Evolutionary conservation across 164 flowering plant species (phyloP).

Genomic region (Aristolochia californica): DNA sequence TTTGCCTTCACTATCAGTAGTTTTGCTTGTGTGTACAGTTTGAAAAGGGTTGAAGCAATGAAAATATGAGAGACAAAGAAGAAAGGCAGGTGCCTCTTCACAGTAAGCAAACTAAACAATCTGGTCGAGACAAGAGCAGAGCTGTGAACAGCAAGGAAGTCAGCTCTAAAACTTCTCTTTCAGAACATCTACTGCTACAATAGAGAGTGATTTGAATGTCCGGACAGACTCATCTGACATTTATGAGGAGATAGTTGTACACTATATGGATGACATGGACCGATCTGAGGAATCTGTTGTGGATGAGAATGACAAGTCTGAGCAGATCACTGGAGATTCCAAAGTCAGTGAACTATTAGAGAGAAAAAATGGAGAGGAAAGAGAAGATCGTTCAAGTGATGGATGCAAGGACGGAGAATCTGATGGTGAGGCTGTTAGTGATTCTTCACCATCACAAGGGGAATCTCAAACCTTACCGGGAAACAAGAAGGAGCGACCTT

Average conservation of each 20-base stretch:
- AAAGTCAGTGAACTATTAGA: slow-evolving; percentile 21
- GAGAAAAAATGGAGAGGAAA: slow-evolving; percentile 24
- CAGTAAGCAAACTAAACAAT: slow-evolving; percentile 23
- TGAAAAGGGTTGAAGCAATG: slow-evolving; percentile 4
- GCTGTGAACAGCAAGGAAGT: slow-evolving; percentile 25
- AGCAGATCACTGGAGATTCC: slow-evolving; percentile 18
- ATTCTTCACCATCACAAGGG: slow-evolving; percentile 58
- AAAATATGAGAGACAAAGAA: slow-evolving; percentile 36
- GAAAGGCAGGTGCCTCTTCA: slow-evolving; percentile 24
- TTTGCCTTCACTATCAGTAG: not conserved
- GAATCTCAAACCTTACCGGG: slow-evolving; percentile 42
- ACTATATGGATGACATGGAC: slow-evolving; percentile 43
- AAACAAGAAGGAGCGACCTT: slow-evolving; percentile 33
- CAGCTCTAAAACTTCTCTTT: slow-evolving; percentile 18
- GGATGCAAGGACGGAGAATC: slow-evolving; percentile 55
- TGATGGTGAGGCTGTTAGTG: slow-evolving; percentile 52
- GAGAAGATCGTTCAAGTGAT: slow-evolving; percentile 31
- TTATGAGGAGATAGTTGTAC: slow-evolving; percentile 35
- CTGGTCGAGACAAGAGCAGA: slow-evolving; percentile 25
- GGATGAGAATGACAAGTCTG: slow-evolving; percentile 17
- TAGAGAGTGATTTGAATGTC: slow-evolving; percentile 30
- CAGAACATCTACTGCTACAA: slow-evolving; percentile 14
- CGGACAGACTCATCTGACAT: slow-evolving; percentile 34
- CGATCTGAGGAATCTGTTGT: slow-evolving; percentile 32
- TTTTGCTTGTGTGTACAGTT: slow-evolving; percentile 10